These are phyloP conservation scores for Hymenoscyphus fraxineus DNA, from an alignment of 2,329 filamentous ascomycete species.

Conservation along the genomic window DNA sequence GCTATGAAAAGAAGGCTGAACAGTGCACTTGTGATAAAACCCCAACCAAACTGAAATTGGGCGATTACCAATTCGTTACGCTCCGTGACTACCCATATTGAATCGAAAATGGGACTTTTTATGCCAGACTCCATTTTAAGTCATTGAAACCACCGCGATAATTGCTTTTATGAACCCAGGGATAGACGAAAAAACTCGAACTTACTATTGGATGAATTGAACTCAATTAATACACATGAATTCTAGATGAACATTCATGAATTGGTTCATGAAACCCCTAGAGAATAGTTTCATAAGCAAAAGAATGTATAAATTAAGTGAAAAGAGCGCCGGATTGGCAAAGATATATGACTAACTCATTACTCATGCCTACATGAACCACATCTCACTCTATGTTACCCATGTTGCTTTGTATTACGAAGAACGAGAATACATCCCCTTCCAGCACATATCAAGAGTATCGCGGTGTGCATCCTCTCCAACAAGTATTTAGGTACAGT, in stretches of 20 bases:
- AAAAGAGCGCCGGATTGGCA: too few species aligned
- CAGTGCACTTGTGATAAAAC: not conserved
- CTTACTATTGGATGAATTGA: too few species aligned
- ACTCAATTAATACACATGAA: too few species aligned
- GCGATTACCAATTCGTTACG: not conserved
- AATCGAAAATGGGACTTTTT: not conserved
- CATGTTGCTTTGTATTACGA: not conserved
- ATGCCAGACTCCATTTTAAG: not conserved
- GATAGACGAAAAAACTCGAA: too few species aligned
- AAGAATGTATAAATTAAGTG: too few species aligned
- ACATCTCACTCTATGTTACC: not conserved
- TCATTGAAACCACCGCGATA: not conserved
- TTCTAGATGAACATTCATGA: too few species aligned
- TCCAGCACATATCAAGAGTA: not conserved
- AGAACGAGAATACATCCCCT: too few species aligned
- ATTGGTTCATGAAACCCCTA: too few species aligned
- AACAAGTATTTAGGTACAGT: not conserved
- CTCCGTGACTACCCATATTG: too few species aligned
- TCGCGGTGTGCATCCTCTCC: not conserved
- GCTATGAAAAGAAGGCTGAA: not conserved
- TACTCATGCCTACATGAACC: not conserved
- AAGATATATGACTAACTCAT: too few species aligned
- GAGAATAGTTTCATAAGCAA: too few species aligned
- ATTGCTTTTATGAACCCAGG: not conserved
- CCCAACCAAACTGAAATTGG: slow-evolving; percentile 4